Percentiles rank a stretch among this genome's conserved stretches.
These are phyloP conservation scores for Fusarium tjaetaba DNA, from an alignment of 2,329 filamentous ascomycete genomes.

Conservation along the genomic window DNA sequence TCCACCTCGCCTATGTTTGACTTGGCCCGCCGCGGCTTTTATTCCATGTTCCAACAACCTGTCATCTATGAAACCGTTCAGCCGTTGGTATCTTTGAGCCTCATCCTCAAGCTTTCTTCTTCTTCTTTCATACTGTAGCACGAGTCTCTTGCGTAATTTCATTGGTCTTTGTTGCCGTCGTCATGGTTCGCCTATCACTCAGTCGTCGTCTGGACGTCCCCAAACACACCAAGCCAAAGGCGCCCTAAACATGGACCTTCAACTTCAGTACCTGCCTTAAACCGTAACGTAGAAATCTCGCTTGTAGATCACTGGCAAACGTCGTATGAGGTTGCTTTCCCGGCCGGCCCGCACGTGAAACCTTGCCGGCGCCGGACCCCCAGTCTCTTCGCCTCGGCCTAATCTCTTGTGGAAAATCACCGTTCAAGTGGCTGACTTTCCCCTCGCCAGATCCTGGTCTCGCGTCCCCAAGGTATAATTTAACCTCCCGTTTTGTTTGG, in stretches of 20 bases:
- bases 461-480: conserved; percentile 4
- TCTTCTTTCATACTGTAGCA: conserved; percentile 4
- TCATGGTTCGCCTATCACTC: conserved; percentile 5
- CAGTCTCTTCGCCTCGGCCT: conserved; percentile 39
- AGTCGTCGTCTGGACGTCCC: neutral
- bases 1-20: conserved; percentile 32
- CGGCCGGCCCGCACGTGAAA: conserved; percentile 37
- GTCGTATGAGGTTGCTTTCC: conserved; percentile 34
- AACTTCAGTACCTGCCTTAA: conserved; percentile 36
- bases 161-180: conserved; percentile 15
- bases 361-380: conserved; percentile 30
- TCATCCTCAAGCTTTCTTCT: conserved; percentile 14
- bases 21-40: conserved; percentile 28
- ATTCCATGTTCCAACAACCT: conserved; percentile 13
- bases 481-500: conserved; percentile 18
- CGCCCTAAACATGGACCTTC: conserved; percentile 19
- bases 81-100: conserved; percentile 28
- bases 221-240: conserved; percentile 6
- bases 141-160: conserved; percentile 4
- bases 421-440: conserved; percentile 26
- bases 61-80: conserved; percentile 20
- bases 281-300: conserved; percentile 32
- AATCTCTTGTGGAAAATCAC: conserved; percentile 30
- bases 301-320: conserved; percentile 24
- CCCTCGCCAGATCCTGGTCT: conserved; percentile 23